Percentiles rank a stretch among this genome's conserved stretches.
These are phyloP conservation scores for Saturnispora silvae DNA, from an alignment of 805 yeast genomes.

Conservation along the genomic window DNA sequence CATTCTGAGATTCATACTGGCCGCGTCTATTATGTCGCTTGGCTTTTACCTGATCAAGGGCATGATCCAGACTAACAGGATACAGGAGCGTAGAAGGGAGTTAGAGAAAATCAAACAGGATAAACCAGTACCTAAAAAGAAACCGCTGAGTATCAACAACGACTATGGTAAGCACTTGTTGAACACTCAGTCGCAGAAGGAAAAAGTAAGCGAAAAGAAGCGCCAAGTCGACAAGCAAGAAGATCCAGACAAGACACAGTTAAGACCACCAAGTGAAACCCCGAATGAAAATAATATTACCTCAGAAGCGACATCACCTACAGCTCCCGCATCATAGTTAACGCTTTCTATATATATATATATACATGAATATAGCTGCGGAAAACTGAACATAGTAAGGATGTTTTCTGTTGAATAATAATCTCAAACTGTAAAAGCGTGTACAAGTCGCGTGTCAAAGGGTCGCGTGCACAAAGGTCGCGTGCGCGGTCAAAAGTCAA, in stretches of 20 bases:
- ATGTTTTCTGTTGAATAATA: too few species aligned
- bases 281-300: too few species aligned
- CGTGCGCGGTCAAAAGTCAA: too few species aligned
- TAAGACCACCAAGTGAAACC: too few species aligned
- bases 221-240: neutral
- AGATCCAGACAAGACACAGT: neutral
- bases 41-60: conserved; percentile 9
- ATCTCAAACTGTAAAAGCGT: too few species aligned
- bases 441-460: too few species aligned
- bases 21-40: conserved; percentile 6
- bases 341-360: too few species aligned
- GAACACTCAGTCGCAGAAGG: neutral
- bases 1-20: conserved; percentile 7
- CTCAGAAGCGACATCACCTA: too few species aligned
- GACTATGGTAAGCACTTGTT: conserved; percentile 10
- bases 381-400: too few species aligned
- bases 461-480: too few species aligned
- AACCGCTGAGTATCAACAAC: conserved; percentile 8
- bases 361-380: too few species aligned
- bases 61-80: conserved; percentile 2
- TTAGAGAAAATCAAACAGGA: neutral
- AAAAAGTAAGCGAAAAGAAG: neutral
- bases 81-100: neutral
- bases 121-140: neutral
- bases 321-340: too few species aligned